These are phyloP conservation scores for Sideroxylon spinosum DNA, from an alignment of 179 eudicot species.

Conservation along the genomic window DNA sequence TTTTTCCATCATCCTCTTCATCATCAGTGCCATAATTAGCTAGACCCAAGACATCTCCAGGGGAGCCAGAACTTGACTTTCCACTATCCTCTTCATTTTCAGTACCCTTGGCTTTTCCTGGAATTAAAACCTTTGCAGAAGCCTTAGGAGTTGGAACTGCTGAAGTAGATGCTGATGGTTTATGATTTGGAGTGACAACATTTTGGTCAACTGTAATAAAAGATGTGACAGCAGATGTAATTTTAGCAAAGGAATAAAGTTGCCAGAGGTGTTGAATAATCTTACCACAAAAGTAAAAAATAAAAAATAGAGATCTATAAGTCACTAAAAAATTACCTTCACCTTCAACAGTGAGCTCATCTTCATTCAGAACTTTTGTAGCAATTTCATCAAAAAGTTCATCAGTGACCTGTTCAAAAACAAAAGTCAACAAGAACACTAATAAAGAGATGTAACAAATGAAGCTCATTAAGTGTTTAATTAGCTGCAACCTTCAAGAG, in stretches of 20 bases:
- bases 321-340: constrained; percentile 36
- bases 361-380: constrained; percentile 76
- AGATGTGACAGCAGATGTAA: neutral
- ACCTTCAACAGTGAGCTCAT: constrained; percentile 56
- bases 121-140: constrained; percentile 58
- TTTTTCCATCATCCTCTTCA: constrained; percentile 48
- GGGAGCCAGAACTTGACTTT: constrained; percentile 54
- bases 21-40: constrained; percentile 82
- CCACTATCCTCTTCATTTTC: constrained; percentile 50
- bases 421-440: constrained; percentile 22
- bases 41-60: constrained; percentile 80
- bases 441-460: neutral
- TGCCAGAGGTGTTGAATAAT: neutral
- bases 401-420: constrained; percentile 73
- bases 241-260: neutral
- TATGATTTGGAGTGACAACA: constrained; percentile 23
- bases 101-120: constrained; percentile 41
- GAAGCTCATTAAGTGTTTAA: constrained; percentile 12
- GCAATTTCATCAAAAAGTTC: constrained; percentile 95
- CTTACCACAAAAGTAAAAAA: constrained; percentile 11
- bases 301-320: constrained; percentile 5
- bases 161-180: constrained; percentile 34
- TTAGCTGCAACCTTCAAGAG: constrained; percentile 64
- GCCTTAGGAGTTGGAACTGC: constrained; percentile 47
- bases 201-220: constrained; percentile 31